Evolutionary conservation across 140 eudicot genomes (phyloP), one percentile per base, ranked within the genome.

Genomic region (Flaveria floridana): DNA sequence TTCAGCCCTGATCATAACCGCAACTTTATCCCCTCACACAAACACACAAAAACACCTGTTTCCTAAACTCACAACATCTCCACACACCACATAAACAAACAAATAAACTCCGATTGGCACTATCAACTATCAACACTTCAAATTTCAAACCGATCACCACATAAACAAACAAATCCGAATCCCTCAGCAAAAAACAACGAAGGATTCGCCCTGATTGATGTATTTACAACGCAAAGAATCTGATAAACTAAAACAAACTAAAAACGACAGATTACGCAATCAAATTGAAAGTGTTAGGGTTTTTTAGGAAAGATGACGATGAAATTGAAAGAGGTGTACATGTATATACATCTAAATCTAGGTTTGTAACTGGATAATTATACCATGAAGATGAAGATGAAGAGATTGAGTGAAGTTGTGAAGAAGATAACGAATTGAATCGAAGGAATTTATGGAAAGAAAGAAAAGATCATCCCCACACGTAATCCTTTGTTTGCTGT

Each of bases 1-100:
- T 63, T n/a, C 78, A 25, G 14, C 78, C 64, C 72, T 68, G 83
- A 87, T 76, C 89, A 86, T 86, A 86, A 82, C 86, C 84, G 70
- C 75, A 63, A 58, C 56, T 6, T 52, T 39, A 47, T 57, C 37
- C 50, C 68, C 69, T 74, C 67, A 63, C 67, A 72, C 2, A 46
- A 30, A 15, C 69, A 63, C 69, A 30, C 18, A 26, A 62, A 62
- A 71, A 53, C 28, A 77, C 67, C 23, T 55, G 44, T 14, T 55
- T 63, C 52, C 59, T 6, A 61, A 34, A 76, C 3, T 26, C 59
- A 16, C 61, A 42, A 79, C 15, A 28, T 28, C 68, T 12, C 19
- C 68, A 62, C 46, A 62, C 50, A 65, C 26, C 50, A n/a, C 28
- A 44, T 10, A 28, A 64, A 65, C 70, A 65, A 65, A 65, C 37